Percentiles rank a stretch among this genome's conserved stretches.
Conservation (phyloP, 768 basidiomycete genomes). For the Pleurotus eryngii region DNA sequence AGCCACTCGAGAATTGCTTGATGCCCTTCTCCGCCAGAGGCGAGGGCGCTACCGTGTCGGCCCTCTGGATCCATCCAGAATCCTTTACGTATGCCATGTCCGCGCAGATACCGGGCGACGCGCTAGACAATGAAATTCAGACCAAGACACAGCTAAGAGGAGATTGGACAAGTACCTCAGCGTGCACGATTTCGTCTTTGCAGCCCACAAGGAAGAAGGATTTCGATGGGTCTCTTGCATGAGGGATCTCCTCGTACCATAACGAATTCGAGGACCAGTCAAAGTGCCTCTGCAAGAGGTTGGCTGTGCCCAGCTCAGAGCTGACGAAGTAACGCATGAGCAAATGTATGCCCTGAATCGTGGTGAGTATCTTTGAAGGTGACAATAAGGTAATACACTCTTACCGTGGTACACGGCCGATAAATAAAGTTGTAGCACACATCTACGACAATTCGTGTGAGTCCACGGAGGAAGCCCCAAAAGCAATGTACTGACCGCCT, state of each 20-base stretch:
- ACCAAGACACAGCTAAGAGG: background rate
- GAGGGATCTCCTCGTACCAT: constrained; percentile 88
- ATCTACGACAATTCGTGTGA: constrained; percentile 40
- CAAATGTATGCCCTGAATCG: constrained; percentile 69
- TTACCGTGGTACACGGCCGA: constrained; percentile 58
- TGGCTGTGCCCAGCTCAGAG: constrained; percentile 83
- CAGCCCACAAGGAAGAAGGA: constrained; percentile 81
- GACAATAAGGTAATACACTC: constrained; percentile 18
- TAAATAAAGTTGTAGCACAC: constrained; percentile 93
- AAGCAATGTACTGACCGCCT: constrained; percentile 56
- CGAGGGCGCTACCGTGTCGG: constrained; percentile 60
- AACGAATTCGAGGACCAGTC: constrained; percentile 87
- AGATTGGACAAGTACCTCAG: constrained; percentile 44
- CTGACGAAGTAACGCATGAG: constrained; percentile 87
- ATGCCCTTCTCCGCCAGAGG: constrained; percentile 49
- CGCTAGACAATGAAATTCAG: constrained; percentile 38
- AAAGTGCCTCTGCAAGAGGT: constrained; percentile 79
- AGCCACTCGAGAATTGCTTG: constrained; percentile 65
- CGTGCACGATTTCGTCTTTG: constrained; percentile 74
- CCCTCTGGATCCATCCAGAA: constrained; percentile 63
- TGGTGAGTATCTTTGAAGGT: background rate
- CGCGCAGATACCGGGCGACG: constrained; percentile 68
- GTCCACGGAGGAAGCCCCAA: background rate
- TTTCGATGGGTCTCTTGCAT: constrained; percentile 63
- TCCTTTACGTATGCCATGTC: constrained; percentile 69